Percentiles rank a stretch among this genome's conserved stretches.
These are phyloP conservation scores for Pichia rugopelliculosa DNA, from an alignment of 805 yeast genomes.

Conservation along the genomic window DNA sequence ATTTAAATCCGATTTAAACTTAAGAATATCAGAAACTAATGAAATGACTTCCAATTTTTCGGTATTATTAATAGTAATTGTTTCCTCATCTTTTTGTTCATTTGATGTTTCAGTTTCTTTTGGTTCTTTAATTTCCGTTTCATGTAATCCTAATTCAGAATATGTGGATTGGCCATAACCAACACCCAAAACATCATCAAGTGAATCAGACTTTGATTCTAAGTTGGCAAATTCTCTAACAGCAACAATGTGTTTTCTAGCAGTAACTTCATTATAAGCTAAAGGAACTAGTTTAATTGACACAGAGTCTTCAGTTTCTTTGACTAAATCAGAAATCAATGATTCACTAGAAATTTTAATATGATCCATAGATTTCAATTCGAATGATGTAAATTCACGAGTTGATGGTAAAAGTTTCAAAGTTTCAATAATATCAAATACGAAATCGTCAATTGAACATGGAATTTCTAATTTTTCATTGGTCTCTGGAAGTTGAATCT, in stretches of 20 bases:
- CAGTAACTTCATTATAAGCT: constrained; percentile 53
- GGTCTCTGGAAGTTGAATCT: constrained; percentile 8
- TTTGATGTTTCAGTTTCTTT: constrained; percentile 12
- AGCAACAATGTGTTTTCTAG: constrained; percentile 54
- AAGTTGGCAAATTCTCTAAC: constrained; percentile 57
- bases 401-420: constrained; percentile 50
- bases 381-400: constrained; percentile 54
- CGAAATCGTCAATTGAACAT: constrained; percentile 33
- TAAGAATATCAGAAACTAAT: constrained; percentile 16
- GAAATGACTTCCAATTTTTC: constrained; percentile 19
- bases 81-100: constrained; percentile 15
- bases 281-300: constrained; percentile 41
- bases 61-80: constrained; percentile 19
- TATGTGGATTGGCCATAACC: constrained; percentile 48
- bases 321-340: constrained; percentile 24
- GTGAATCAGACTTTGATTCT: constrained; percentile 38
- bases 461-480: constrained; percentile 18
- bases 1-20: constrained; percentile 9
- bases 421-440: constrained; percentile 52
- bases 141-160: constrained; percentile 33
- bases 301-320: constrained; percentile 26
- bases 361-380: constrained; percentile 33
- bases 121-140: constrained; percentile 13
- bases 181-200: constrained; percentile 30
- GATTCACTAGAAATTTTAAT: constrained; percentile 24